Conservation (phyloP, 1,284 basidiomycete genomes). For the Tremellales sp. region DNA sequence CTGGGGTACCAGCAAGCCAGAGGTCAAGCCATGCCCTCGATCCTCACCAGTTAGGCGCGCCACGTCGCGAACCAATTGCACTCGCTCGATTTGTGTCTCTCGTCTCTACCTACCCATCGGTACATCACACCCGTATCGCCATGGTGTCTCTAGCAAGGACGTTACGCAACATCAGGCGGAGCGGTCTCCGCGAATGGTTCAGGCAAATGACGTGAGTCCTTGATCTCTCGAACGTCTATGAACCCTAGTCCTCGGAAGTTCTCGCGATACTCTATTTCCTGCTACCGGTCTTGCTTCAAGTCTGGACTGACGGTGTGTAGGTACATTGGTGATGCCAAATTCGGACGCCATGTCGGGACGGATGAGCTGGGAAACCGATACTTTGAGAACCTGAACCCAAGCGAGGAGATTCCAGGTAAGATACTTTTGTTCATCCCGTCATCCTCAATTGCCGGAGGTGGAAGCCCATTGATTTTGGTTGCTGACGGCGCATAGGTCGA, state of each 20-base stretch:
- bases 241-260: background rate
- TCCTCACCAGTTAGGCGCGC: too few relatives aligned
- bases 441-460: background rate
- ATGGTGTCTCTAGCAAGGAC: constrained; percentile 70
- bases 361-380: constrained; percentile 92
- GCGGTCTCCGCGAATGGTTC: constrained; percentile 78
- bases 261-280: background rate
- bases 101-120: too few relatives aligned
- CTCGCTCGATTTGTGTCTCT: too few relatives aligned
- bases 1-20: too few relatives aligned
- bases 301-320: constrained; percentile 48
- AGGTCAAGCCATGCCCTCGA: too few relatives aligned
- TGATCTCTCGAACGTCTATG: background rate
- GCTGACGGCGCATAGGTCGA: constrained; percentile 57
- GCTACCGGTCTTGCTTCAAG: background rate
- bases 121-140: too few relatives aligned
- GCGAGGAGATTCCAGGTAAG: constrained; percentile 79
- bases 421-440: too few relatives aligned
- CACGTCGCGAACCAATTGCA: too few relatives aligned
- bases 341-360: constrained; percentile 67
- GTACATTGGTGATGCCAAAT: constrained; percentile 88
- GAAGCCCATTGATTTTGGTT: background rate
- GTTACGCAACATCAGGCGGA: constrained; percentile 66
- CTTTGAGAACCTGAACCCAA: constrained; percentile 79
- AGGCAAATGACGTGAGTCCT: constrained; percentile 54